Evolutionary conservation across 352 stramenopile species (phyloP), one percentile per base, ranked within the genome.

Genomic region (Phytophthora uliginosa): DNA sequence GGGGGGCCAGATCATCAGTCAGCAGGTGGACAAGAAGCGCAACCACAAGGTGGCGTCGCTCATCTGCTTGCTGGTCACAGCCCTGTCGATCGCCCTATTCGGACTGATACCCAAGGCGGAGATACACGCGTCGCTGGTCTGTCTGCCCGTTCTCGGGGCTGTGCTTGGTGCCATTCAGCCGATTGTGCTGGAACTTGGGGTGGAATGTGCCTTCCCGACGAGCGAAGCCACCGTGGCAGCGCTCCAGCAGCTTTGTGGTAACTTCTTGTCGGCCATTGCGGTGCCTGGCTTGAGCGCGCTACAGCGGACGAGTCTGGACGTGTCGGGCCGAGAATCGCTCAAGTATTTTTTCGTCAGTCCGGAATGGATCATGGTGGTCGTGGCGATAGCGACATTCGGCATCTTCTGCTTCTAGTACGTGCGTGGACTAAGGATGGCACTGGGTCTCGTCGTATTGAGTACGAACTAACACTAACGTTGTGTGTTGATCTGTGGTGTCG

Each of bases 231-330:
- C 86, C 1, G 86, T 93, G 31, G 86, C 86, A 13, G 86, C 84
- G 47, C 73, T 93, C 3, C 84, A 93, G 55, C 86, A 93, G 57
- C 82, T 93, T 42, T 91, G 84, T 62, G 86, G 86, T 12, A 93
- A 93, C 57, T 86, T 92, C 36, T 69, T 93, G 0, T 93, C 86
- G 59, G 86, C 83, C 8, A 69, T 90, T 38, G 28, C 81, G 2
- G 83, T 93, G 1, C 82, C 85, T 7, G 71, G 71, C 0, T 54
- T 93, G 7, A 88, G 82, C 48, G 62, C 81, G 10, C 26, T 93
- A 20, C 78, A 83, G 13, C 68, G 82, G 6, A 81, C 59, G 13
- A 69, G 79, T 51, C 63, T 67, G 20, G 77, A 81, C 24, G 26
- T 24, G 48, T 50, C 59, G 2, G 24, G 74, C 64, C 6, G 71